Evolutionary conservation across 2,329 filamentous ascomycete genomes (phyloP).

Genomic region (Elsinoe batatas): DNA sequence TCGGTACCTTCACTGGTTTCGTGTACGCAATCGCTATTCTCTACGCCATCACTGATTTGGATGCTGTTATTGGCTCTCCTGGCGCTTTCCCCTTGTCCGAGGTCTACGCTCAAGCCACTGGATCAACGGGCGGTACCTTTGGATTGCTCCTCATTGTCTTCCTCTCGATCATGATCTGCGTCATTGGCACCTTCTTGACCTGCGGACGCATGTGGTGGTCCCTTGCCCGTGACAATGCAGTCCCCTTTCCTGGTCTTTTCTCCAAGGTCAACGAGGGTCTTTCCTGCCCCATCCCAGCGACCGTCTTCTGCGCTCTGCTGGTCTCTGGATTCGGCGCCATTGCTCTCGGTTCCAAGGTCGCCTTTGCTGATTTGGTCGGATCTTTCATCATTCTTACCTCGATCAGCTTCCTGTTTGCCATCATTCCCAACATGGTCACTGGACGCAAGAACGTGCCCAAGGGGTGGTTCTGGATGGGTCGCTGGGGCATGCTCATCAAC

Average conservation of each 20-base stretch:
- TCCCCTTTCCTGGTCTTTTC: slow-evolving; percentile 46
- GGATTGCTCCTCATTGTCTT: slow-evolving; percentile 50
- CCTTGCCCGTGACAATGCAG: slow-evolving; percentile 50
- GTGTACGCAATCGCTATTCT: slow-evolving; percentile 42
- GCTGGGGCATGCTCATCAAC: slow-evolving; percentile 25
- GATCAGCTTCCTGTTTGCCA: slow-evolving; percentile 26
- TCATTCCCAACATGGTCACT: slow-evolving; percentile 28
- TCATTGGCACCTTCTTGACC: slow-evolving; percentile 44
- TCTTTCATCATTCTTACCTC: slow-evolving; percentile 30
- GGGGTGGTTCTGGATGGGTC: slow-evolving; percentile 29
- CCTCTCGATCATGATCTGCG: slow-evolving; percentile 41
- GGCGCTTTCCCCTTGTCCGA: slow-evolving; percentile 38
- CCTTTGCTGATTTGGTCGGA: slow-evolving; percentile 29
- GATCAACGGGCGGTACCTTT: slow-evolving; percentile 42
- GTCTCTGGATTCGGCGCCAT: slow-evolving; percentile 36
- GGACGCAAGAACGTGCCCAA: slow-evolving; percentile 24
- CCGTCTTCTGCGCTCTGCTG: slow-evolving; percentile 44
- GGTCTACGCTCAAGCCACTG: slow-evolving; percentile 41
- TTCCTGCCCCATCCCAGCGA: slow-evolving; percentile 51
- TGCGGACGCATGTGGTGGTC: slow-evolving; percentile 40
- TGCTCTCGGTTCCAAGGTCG: slow-evolving; percentile 24
- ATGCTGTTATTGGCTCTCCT: slow-evolving; percentile 30
- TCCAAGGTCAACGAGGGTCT: slow-evolving; percentile 44
- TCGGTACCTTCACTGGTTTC: slow-evolving; percentile 39
- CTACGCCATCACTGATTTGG: slow-evolving; percentile 40